phyloP scores from a whole-genome alignment of 2,329 filamentous ascomycete species.

The Arthrobotrys sinensis region DNA sequence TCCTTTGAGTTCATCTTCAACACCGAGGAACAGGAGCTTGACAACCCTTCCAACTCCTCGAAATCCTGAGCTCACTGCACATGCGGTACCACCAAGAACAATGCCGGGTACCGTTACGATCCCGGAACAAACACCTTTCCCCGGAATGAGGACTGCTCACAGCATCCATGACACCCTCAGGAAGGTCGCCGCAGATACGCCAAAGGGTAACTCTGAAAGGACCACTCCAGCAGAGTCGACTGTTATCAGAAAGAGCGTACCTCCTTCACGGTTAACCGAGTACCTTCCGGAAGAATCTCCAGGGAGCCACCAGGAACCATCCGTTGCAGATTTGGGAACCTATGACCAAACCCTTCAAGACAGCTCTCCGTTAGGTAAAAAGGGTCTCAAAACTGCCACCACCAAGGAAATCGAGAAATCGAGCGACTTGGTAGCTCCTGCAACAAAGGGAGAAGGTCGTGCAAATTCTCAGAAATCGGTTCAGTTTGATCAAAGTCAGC shows the following conservation, averaged over 20 bases:
- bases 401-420: not conserved
- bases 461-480: not conserved
- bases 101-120: not conserved
- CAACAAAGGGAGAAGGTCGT: not conserved
- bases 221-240: slow-evolving; percentile 16
- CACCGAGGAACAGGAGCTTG: not conserved
- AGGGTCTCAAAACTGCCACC: not conserved
- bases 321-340: not conserved
- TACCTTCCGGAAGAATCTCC: slow-evolving; percentile 2
- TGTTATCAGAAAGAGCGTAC: not conserved
- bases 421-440: no score
- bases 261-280: not conserved
- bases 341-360: not conserved
- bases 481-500: not conserved
- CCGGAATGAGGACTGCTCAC: slow-evolving; percentile 23
- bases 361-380: not conserved
- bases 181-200: slow-evolving; percentile 19
- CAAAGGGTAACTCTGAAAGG: not conserved
- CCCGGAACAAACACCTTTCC: slow-evolving; percentile 19
- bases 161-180: slow-evolving; percentile 20
- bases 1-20: not conserved
- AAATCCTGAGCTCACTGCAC: not conserved
- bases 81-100: not conserved
- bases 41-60: not conserved
- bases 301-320: not conserved